Percentiles rank a stretch among this genome's conserved stretches.
These are phyloP conservation scores for Lavandula angustifolia DNA, from an alignment of 257 asterid species.

Conservation along the genomic window DNA sequence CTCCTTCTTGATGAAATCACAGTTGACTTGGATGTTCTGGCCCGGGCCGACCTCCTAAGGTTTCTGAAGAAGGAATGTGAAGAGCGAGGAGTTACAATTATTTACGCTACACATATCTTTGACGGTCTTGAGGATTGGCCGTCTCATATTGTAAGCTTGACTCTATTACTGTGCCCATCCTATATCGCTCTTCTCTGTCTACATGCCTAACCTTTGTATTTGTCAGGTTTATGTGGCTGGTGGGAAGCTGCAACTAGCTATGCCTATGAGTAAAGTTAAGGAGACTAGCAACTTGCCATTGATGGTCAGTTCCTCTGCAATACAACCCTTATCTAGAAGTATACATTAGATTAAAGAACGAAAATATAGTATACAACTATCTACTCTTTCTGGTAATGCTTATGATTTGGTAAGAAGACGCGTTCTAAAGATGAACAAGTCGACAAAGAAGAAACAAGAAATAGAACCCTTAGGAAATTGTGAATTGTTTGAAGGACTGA, in stretches of 20 bases:
- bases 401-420: no score
- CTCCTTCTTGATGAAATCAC: conserved; percentile 96
- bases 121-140: conserved; percentile 99
- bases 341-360: background rate
- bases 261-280: conserved; percentile 75
- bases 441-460: no score
- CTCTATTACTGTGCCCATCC: background rate
- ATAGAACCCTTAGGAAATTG: no score
- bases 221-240: conserved; percentile 78
- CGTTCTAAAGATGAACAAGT: no score
- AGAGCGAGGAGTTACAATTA: conserved; percentile 77
- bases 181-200: conserved; percentile 15
- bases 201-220: background rate
- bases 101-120: conserved; percentile 94
- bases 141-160: conserved; percentile 64
- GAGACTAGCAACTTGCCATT: conserved; percentile 73
- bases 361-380: no score
- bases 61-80: conserved; percentile 89
- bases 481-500: no score
- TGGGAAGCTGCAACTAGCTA: conserved; percentile 80
- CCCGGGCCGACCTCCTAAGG: conserved; percentile 83
- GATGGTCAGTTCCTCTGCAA: conserved; percentile 59
- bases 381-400: no score
- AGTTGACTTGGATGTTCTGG: conserved; percentile 94
- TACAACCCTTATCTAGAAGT: no score